Evolutionary conservation across 2,329 filamentous ascomycete genomes (phyloP).

Genomic region (Fusarium penzigii): DNA sequence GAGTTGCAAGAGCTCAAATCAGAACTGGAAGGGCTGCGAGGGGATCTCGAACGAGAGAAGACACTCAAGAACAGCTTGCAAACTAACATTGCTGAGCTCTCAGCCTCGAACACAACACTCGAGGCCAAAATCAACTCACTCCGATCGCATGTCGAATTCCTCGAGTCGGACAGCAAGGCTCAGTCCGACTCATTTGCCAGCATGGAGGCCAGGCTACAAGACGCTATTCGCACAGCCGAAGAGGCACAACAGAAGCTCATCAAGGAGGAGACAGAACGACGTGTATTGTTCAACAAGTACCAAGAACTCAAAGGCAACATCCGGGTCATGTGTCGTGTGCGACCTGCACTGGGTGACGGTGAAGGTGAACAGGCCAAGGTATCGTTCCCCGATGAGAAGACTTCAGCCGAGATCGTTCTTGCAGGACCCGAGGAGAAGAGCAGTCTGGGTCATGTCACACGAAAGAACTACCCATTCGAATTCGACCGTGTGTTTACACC

Average conservation of each 20-base stretch:
- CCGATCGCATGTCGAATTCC: slow-evolving; percentile 80
- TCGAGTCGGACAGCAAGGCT: slow-evolving; percentile 86
- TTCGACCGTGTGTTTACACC: slow-evolving; percentile 94
- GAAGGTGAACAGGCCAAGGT: slow-evolving; percentile 73
- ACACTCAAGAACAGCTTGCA: slow-evolving; percentile 56
- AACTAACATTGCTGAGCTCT: slow-evolving; percentile 57
- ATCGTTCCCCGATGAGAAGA: slow-evolving; percentile 78
- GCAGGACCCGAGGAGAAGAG: slow-evolving; percentile 82
- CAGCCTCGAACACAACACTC: slow-evolving; percentile 63
- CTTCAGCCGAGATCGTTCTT: slow-evolving; percentile 83
- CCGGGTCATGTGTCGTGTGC: slow-evolving; percentile 94
- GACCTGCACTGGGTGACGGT: slow-evolving; percentile 63
- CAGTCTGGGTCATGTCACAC: slow-evolving; percentile 72
- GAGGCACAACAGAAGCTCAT: slow-evolving; percentile 79
- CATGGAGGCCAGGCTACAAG: slow-evolving; percentile 78
- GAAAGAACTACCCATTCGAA: slow-evolving; percentile 81
- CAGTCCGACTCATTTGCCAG: slow-evolving; percentile 83
- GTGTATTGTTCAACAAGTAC: slow-evolving; percentile 95
- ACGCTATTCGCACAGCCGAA: slow-evolving; percentile 70
- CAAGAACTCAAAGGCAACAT: slow-evolving; percentile 98
- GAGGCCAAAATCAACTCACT: slow-evolving; percentile 76
- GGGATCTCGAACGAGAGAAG: slow-evolving; percentile 63
- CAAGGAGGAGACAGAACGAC: slow-evolving; percentile 84
- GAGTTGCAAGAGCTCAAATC: slow-evolving; percentile 53
- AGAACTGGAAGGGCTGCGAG: slow-evolving; percentile 45